Percentiles rank a stretch among this genome's conserved stretches.
These are phyloP conservation scores for Artemisia argyi DNA, from an alignment of 129 eudicot genomes.

Conservation along the genomic window DNA sequence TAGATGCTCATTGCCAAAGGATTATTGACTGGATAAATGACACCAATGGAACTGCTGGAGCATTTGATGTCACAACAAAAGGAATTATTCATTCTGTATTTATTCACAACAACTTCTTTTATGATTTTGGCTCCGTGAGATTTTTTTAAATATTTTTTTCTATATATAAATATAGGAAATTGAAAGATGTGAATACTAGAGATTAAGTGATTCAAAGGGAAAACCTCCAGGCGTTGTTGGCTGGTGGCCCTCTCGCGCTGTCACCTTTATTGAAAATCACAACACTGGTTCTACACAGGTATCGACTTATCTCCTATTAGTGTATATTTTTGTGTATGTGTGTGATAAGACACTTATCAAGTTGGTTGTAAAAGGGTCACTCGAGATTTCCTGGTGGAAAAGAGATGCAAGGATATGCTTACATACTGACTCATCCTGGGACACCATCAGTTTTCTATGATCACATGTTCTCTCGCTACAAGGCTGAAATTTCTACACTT, in stretches of 20 bases:
- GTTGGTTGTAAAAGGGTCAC: slow-evolving; percentile 62
- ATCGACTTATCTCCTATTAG: not conserved
- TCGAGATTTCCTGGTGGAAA: slow-evolving; percentile 99
- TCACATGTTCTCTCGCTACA: slow-evolving; percentile 70
- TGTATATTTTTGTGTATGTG: not conserved
- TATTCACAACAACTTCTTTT: not conserved
- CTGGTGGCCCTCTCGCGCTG: slow-evolving; percentile 99
- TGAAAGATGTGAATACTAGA: slow-evolving; percentile 94
- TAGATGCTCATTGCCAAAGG: slow-evolving; percentile 92
- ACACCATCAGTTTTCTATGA: slow-evolving; percentile 96
- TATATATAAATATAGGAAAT: slow-evolving; percentile 51
- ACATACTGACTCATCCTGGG: slow-evolving; percentile 95
- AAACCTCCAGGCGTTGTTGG: slow-evolving; percentile 98
- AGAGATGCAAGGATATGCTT: slow-evolving; percentile 99
- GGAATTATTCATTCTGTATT: slow-evolving; percentile 96
- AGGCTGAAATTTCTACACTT: slow-evolving; percentile 60
- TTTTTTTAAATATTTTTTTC: not conserved
- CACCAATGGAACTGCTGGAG: slow-evolving; percentile 82
- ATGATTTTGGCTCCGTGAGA: not conserved
- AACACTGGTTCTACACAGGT: slow-evolving; percentile 99
- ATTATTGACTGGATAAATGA: slow-evolving; percentile 93
- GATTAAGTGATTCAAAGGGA: slow-evolving; percentile 82
- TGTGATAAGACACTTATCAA: too few relatives aligned
- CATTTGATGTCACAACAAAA: slow-evolving; percentile 98
- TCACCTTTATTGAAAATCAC: slow-evolving; percentile 97